Evolutionary conservation across 192 early-diverging fungal genomes (phyloP).

Genomic region (Backusella tuberculispora): DNA sequence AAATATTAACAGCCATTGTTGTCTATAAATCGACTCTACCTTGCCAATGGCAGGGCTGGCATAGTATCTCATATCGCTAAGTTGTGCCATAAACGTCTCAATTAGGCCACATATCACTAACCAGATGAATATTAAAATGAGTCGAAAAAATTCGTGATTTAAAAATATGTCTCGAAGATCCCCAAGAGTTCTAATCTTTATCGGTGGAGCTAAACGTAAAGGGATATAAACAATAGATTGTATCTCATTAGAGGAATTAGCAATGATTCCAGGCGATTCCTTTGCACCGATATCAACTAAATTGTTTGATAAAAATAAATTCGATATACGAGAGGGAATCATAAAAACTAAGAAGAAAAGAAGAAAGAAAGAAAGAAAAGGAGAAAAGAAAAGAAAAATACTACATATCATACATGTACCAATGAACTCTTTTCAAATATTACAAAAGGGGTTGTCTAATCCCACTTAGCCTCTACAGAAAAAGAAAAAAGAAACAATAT

Average conservation of each 20-base stretch:
- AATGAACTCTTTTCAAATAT: background rate
- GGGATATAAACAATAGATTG: conserved; percentile 29
- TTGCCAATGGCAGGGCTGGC: background rate
- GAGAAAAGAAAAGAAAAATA: background rate
- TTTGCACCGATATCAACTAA: conserved; percentile 13
- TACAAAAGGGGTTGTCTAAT: background rate
- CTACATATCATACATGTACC: background rate
- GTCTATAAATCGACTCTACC: background rate
- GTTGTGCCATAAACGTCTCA: conserved; percentile 34
- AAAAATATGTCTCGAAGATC: conserved; percentile 22
- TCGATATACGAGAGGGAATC: conserved; percentile 15
- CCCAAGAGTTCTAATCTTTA: conserved; percentile 19
- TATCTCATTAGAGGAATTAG: background rate
- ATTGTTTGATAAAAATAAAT: background rate
- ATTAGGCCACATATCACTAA: conserved; percentile 33
- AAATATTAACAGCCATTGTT: background rate
- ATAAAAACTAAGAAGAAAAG: background rate
- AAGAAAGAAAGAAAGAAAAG: background rate
- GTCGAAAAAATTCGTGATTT: conserved; percentile 36
- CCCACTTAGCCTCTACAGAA: too few species aligned
- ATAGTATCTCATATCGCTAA: conserved; percentile 33
- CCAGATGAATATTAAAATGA: conserved; percentile 19
- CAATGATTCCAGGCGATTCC: background rate
- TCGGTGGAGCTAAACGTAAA: conserved; percentile 28
- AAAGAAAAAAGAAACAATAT: too few species aligned